Conservation (phyloP, 2,329 filamentous ascomycete genomes). For the Basipetospora sp. region DNA sequence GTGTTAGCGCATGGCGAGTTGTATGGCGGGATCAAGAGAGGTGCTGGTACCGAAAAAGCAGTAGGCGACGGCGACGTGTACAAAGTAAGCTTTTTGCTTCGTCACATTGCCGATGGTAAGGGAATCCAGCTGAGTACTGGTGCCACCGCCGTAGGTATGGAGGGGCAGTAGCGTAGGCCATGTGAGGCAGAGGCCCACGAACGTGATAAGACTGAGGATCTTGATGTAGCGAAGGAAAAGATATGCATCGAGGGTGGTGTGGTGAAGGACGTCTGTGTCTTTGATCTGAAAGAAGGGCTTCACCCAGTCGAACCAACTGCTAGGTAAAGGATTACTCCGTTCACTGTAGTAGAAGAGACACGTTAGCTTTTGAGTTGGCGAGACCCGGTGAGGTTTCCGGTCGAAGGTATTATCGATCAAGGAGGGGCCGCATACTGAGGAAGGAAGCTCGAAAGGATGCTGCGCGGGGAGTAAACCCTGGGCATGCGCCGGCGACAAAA, state of each 20-base stretch:
- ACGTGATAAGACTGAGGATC: slow-evolving; percentile 59
- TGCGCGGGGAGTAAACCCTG: slow-evolving; percentile 42
- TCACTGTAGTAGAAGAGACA: slow-evolving; percentile 25
- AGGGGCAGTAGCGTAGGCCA: slow-evolving; percentile 76
- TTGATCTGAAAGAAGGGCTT: slow-evolving; percentile 44
- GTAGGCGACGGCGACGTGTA: slow-evolving; percentile 68
- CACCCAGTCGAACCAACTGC: slow-evolving; percentile 49
- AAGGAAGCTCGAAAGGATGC: slow-evolving; percentile 32
- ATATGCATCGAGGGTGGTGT: slow-evolving; percentile 79
- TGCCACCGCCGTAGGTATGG: slow-evolving; percentile 65
- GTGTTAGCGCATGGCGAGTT: not conserved
- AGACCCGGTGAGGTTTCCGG: too few relatives aligned
- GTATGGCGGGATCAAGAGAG: too few relatives aligned
- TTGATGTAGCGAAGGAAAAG: slow-evolving; percentile 77
- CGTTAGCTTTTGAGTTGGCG: too few relatives aligned
- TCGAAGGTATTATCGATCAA: too few relatives aligned
- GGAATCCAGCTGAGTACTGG: slow-evolving; percentile 45
- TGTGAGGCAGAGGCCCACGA: slow-evolving; percentile 66
- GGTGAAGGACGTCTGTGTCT: slow-evolving; percentile 69
- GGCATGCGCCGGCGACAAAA: slow-evolving; percentile 30
- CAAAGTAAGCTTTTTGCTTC: slow-evolving; percentile 56
- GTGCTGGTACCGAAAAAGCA: slow-evolving; percentile 61
- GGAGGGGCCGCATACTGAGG: slow-evolving; percentile 27
- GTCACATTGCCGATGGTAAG: slow-evolving; percentile 32
- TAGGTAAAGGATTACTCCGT: slow-evolving; percentile 39